Conservation (phyloP, 345 rosid species). For the Syzygium grande region DNA sequence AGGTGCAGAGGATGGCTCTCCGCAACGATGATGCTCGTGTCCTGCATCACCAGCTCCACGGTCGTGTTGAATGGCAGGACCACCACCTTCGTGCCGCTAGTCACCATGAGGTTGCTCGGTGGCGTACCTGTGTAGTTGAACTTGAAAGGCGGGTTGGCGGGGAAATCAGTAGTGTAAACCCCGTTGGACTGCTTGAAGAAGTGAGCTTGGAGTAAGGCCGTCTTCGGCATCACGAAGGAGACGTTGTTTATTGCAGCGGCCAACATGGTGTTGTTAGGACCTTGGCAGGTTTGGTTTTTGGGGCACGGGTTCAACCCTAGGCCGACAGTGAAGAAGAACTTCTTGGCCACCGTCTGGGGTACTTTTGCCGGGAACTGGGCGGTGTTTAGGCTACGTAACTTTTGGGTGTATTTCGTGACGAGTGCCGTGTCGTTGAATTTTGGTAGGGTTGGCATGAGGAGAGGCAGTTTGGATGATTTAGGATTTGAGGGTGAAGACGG, state of each 20-base stretch:
- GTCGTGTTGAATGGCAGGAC: conserved; percentile 25
- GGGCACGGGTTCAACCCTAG: conserved; percentile 35
- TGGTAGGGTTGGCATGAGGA: conserved; percentile 29
- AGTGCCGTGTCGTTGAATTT: conserved; percentile 32
- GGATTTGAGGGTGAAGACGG: conserved; percentile 5
- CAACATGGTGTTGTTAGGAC: conserved; percentile 33
- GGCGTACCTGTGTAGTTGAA: conserved; percentile 52
- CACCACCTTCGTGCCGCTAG: conserved; percentile 34
- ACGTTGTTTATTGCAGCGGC: conserved; percentile 41
- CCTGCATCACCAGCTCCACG: conserved; percentile 49
- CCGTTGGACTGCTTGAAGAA: conserved; percentile 35
- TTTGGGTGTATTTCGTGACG: conserved; percentile 19
- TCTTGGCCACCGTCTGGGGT: conserved; percentile 25
- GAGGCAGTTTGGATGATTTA: conserved; percentile 17
- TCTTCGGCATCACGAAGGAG: conserved; percentile 31
- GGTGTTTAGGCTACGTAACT: conserved; percentile 32
- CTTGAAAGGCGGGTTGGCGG: conserved; percentile 30
- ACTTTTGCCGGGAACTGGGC: conserved; percentile 39
- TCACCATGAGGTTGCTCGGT: conserved; percentile 21
- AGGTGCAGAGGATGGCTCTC: conserved; percentile 58
- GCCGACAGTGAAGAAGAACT: conserved; percentile 47
- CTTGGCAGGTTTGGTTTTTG: conserved; percentile 29
- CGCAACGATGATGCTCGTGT: conserved; percentile 33
- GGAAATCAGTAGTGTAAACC: conserved; percentile 37
- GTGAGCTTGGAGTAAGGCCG: conserved; percentile 39